Evolutionary conservation across 2,329 filamentous ascomycete species (phyloP).

Genomic region (Coleophoma eucalyptorum): DNA sequence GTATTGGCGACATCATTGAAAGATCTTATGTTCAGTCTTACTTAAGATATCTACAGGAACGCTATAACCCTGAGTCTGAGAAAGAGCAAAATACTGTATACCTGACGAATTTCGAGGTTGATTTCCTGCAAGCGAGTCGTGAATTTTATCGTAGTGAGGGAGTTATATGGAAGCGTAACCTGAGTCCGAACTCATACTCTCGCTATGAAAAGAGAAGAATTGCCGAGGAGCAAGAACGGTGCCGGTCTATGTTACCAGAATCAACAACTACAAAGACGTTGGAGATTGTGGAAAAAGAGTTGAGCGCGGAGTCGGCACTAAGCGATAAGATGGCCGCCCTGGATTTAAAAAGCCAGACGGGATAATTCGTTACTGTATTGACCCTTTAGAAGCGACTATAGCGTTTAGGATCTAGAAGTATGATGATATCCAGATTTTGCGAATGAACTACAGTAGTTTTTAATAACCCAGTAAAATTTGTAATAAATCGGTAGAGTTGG

Average conservation of each 20-base stretch:
- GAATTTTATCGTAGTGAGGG: neutral
- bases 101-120: neutral
- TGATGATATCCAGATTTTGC: no score
- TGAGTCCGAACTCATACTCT: neutral
- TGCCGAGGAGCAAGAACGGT: neutral
- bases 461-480: no score
- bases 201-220: neutral
- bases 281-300: neutral
- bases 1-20: neutral
- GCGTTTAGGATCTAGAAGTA: no score
- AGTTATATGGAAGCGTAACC: neutral
- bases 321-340: no score
- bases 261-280: neutral
- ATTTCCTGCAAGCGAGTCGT: neutral
- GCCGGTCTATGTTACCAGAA: neutral
- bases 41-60: neutral
- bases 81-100: neutral
- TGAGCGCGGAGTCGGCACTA: neutral
- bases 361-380: no score
- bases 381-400: no score
- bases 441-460: no score
- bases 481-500: no score
- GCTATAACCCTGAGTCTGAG: neutral
- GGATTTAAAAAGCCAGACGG: no score
- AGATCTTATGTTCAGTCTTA: neutral